These are phyloP conservation scores for Chimonanthus salicifolius DNA, from an alignment of 164 flowering plant genomes.

Conservation along the genomic window DNA sequence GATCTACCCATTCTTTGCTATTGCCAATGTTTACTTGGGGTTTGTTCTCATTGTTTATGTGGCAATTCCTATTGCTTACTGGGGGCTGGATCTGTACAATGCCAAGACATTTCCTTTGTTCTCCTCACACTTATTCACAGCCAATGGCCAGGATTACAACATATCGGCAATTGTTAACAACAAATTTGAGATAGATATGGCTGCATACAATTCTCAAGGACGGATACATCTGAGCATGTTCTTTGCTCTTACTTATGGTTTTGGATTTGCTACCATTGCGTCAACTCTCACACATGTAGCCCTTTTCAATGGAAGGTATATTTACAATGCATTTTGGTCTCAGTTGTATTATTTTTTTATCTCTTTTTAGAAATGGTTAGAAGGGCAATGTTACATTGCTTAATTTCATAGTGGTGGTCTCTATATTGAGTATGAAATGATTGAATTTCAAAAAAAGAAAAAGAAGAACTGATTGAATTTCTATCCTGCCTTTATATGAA, in stretches of 20 bases:
- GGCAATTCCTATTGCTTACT: conserved; percentile 32
- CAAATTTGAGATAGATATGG: conserved; percentile 38
- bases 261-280: conserved; percentile 54
- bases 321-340: not conserved
- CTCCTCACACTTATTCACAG: conserved; percentile 36
- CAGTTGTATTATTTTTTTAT: not conserved
- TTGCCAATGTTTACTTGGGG: conserved; percentile 34
- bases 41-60: conserved; percentile 30
- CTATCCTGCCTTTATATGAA: too few species aligned
- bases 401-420: not conserved
- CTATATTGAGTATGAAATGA: not conserved
- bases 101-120: conserved; percentile 42
- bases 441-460: too few species aligned
- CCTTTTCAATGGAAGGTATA: conserved; percentile 55
- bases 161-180: conserved; percentile 37
- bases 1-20: conserved; percentile 38
- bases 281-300: conserved; percentile 55
- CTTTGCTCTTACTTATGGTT: conserved; percentile 49
- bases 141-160: conserved; percentile 31
- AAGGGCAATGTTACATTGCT: not conserved
- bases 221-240: conserved; percentile 38
- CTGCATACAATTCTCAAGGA: conserved; percentile 31
- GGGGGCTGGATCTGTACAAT: conserved; percentile 32
- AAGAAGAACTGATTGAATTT: too few species aligned
- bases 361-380: not conserved